phyloP scores from a whole-genome alignment of 73 alveolate genomes.

The Uronychia binucleata region DNA sequence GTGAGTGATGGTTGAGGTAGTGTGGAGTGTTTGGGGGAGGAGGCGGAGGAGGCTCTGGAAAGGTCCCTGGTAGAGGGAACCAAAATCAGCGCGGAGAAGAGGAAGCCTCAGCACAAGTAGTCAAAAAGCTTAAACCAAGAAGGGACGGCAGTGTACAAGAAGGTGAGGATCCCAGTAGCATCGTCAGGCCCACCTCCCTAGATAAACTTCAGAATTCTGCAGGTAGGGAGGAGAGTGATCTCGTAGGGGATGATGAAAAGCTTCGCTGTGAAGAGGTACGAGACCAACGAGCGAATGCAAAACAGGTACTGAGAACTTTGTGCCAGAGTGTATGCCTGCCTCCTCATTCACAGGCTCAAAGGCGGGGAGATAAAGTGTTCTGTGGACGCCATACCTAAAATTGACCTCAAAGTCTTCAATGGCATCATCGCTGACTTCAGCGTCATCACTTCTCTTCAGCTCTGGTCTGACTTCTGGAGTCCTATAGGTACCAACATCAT shows the following conservation, averaged over 20 bases:
- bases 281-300: neutral
- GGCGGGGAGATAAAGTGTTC: neutral
- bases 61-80: too few species aligned
- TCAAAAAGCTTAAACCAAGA: too few species aligned
- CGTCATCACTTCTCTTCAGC: neutral
- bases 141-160: too few species aligned
- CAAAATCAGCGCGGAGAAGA: too few species aligned
- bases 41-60: too few species aligned
- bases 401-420: neutral
- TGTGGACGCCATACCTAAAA: neutral
- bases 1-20: too few species aligned
- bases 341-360: neutral
- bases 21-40: too few species aligned
- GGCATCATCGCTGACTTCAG: neutral
- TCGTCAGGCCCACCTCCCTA: neutral
- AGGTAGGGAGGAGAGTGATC: too few species aligned
- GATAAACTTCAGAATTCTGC: neutral
- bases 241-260: neutral
- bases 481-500: neutral
- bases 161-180: too few species aligned
- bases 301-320: neutral
- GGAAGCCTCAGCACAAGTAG: too few species aligned
- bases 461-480: constrained; percentile 3
- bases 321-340: neutral
- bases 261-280: neutral